Evolutionary conservation across 2,329 filamentous ascomycete species (phyloP).

Genomic region (Domatiomyces catenatus): DNA sequence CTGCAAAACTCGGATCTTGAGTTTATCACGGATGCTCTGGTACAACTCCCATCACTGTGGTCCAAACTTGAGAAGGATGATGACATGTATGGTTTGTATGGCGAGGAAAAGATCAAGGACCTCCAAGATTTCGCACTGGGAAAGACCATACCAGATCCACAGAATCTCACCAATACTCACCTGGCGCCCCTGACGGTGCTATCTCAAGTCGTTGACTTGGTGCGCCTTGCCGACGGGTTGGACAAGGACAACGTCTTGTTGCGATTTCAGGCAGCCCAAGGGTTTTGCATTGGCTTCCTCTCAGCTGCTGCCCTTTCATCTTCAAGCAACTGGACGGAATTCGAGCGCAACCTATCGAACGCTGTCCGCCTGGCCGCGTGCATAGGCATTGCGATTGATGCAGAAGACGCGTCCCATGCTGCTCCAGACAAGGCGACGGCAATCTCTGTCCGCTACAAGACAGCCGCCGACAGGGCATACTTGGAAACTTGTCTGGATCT

Average conservation of each 20-base stretch:
- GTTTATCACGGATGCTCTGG: neutral
- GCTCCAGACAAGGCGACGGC: neutral
- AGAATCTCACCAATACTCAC: neutral
- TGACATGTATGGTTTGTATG: neutral
- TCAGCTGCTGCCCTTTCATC: neutral
- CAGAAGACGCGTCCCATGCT: neutral
- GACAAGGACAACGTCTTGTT: neutral
- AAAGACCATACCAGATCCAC: neutral
- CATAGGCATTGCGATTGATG: neutral
- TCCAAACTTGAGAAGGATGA: neutral
- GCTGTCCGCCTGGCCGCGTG: neutral
- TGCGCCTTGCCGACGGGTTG: neutral
- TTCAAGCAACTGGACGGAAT: neutral
- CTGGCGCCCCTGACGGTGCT: neutral
- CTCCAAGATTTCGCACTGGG: neutral
- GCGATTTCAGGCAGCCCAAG: neutral
- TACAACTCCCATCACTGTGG: neutral
- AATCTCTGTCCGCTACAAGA: neutral
- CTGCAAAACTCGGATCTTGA: neutral
- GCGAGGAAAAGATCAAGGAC: neutral
- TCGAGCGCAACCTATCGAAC: neutral
- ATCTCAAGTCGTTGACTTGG: neutral
- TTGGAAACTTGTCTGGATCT: neutral
- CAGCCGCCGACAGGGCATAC: neutral
- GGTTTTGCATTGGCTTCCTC: neutral